phyloP scores from a whole-genome alignment of 306 rosid genomes.

The Trifolium fragiferum region DNA sequence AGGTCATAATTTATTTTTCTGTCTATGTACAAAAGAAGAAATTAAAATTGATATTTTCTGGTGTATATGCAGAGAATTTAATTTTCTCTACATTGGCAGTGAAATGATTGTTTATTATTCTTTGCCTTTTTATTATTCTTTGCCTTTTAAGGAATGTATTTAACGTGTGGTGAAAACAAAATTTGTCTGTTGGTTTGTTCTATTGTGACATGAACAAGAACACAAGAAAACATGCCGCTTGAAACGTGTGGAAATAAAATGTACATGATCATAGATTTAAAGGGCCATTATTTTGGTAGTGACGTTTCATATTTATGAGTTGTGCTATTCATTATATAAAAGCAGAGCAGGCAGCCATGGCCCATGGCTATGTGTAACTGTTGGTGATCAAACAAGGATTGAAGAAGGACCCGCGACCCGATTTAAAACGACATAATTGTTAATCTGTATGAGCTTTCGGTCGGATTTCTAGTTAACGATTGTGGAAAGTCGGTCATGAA shows the following conservation, averaged over 20 bases:
- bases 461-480: too few species aligned
- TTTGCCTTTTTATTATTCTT: neutral
- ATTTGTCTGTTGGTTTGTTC: neutral
- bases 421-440: too few species aligned
- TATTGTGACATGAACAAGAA: neutral
- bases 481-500: too few species aligned
- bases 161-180: neutral
- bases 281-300: neutral
- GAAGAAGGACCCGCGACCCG: too few species aligned
- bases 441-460: too few species aligned
- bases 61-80: neutral
- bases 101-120: neutral
- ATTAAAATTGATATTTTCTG: neutral
- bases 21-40: neutral
- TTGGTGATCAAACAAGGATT: too few species aligned
- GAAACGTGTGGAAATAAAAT: neutral
- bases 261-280: conserved; percentile 9
- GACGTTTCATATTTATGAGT: neutral
- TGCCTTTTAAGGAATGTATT: neutral
- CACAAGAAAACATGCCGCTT: neutral
- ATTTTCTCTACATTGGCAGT: neutral
- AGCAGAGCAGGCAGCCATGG: too few species aligned
- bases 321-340: too few species aligned
- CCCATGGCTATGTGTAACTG: too few species aligned
- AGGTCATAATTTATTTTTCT: neutral